Conservation (phyloP, 1,284 basidiomycete species). For the Amylostereum chailletii region DNA sequence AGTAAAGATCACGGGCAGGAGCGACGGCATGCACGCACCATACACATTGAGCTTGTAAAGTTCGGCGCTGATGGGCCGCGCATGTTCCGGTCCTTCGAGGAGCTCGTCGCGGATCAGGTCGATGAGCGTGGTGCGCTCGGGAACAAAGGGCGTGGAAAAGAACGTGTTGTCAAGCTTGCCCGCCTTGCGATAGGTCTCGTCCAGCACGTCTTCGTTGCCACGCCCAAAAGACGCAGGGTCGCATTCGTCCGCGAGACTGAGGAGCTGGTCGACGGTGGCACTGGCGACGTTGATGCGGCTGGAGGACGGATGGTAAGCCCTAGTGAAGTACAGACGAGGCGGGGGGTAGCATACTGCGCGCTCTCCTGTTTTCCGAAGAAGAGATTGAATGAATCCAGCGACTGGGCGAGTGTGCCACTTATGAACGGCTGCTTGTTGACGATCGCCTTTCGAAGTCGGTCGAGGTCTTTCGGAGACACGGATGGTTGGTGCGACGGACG, state of each 20-base stretch:
- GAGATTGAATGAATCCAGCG: too few relatives aligned
- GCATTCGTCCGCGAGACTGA: slow-evolving; percentile 9
- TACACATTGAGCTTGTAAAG: slow-evolving; percentile 23
- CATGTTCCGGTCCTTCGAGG: slow-evolving; percentile 10
- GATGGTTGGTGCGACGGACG: too few relatives aligned
- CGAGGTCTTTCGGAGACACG: too few relatives aligned
- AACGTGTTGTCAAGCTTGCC: slow-evolving; percentile 14
- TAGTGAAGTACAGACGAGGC: too few relatives aligned
- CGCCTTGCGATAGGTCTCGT: slow-evolving; percentile 18
- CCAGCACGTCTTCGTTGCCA: slow-evolving; percentile 14
- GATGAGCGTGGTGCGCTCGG: slow-evolving; percentile 9
- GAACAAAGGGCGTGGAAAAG: slow-evolving; percentile 15
- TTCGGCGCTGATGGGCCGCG: slow-evolving; percentile 12
- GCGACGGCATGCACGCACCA: slow-evolving; percentile 11
- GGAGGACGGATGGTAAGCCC: neutral
- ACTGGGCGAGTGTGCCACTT: too few relatives aligned
- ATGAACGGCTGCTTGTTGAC: too few relatives aligned
- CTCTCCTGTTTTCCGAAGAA: too few relatives aligned
- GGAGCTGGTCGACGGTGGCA: neutral
- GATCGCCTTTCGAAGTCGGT: too few relatives aligned
- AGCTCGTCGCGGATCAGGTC: slow-evolving; percentile 10
- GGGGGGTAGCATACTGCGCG: too few relatives aligned
- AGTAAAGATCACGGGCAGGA: neutral
- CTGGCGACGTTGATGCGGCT: neutral
- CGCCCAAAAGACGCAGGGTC: slow-evolving; percentile 17